Conservation (phyloP, 208 protist genomes). For the Leishmania braziliensis region DNA sequence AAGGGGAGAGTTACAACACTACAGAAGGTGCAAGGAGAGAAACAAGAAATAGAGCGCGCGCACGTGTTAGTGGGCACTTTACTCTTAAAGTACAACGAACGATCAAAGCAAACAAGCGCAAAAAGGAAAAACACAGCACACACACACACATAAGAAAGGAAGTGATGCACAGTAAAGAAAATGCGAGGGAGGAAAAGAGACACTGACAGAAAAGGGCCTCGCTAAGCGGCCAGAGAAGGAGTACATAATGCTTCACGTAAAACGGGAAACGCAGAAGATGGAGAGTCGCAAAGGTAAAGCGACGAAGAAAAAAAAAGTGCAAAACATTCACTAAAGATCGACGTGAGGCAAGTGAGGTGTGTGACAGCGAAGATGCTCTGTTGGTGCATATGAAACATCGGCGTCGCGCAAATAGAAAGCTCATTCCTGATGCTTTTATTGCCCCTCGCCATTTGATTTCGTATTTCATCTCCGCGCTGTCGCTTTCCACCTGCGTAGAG, state of each 20-base stretch:
- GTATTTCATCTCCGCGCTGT: not conserved
- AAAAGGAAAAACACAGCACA: conserved; percentile 2
- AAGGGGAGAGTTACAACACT: not conserved
- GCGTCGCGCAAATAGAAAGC: not conserved
- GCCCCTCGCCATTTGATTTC: not conserved
- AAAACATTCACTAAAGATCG: not conserved
- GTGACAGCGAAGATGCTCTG: not conserved
- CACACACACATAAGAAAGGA: not conserved
- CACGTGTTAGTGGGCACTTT: not conserved
- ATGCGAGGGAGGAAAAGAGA: not conserved
- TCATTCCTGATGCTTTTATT: not conserved
- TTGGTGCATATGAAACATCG: not conserved
- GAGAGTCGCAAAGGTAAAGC: not conserved
- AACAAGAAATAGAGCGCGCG: not conserved
- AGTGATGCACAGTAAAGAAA: not conserved
- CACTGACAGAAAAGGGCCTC: not conserved
- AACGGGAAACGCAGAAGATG: not conserved
- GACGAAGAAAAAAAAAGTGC: not conserved
- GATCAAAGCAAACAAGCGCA: conserved; percentile 2
- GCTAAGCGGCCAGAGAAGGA: not conserved
- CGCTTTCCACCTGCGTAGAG: not conserved
- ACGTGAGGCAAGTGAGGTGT: not conserved
- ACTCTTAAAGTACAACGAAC: not conserved
- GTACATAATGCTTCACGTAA: not conserved
- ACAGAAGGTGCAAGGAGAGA: not conserved